Evolutionary conservation across 495 filamentous ascomycete species (phyloP), one percentile per base, ranked within the genome.

Genomic region (Halenospora varia): DNA sequence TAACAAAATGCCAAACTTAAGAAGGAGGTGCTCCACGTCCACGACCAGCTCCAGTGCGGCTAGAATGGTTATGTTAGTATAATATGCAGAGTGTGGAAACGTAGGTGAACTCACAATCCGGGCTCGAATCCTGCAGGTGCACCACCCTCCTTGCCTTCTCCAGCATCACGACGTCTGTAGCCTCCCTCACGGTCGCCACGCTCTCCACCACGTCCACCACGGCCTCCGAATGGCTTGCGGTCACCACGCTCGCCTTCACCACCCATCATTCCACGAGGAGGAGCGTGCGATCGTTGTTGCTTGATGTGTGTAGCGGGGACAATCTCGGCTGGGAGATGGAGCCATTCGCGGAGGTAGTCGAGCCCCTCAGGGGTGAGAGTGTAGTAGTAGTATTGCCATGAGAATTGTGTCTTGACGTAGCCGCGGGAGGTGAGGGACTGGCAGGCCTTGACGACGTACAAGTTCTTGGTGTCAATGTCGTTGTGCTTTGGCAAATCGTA

Each of bases 301-400:
- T 98, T 98, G 83, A 98, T 96, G 85, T 98, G 94, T 70, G 94
- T 98, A 65, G 94, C 90, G 56, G 94, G 94, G 66, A 98, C 94
- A 74, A 98, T 96, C 85, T 98, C 94, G 71, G 95, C 94, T 74
- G 94, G 94, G 68, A 97, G 88, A 83, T 98, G 94, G 64, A 97
- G 93, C 94, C 94, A 98, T 83, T 98, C 94, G 67, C 94, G 95
- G 74, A 98, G 92, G 85, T 97, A 98, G 84, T 97, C 93, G 72
- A 98, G 92, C 82, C 94, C 94, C 76, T 97, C 93, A 68, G 92
- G 91, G 74, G 94, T 98, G 73, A 98, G 87, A 76, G 95, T 98
- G 87, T 98, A 98, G 88, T 98, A 98, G 86, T 97, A 98, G 87
- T 92, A 97, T 82, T 98, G 94, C 94, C 94, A 98, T 60, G 91